Conservation (phyloP, 1,139 yeast genomes). For the Suhomyces yuchorum region DNA sequence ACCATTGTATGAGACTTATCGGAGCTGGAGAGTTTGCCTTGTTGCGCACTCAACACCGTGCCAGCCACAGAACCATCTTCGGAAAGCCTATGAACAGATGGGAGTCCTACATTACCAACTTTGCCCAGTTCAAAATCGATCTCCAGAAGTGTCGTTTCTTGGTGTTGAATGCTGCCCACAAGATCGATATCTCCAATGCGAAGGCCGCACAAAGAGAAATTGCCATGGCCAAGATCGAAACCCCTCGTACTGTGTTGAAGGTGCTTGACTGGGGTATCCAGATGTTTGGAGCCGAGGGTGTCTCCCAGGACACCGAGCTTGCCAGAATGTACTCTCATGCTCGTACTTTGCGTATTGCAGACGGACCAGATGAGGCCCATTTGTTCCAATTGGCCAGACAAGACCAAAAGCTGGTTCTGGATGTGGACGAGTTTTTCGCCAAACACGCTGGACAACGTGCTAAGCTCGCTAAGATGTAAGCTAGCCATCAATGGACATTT, state of each 20-base stretch:
- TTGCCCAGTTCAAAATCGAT: slow-evolving; percentile 61
- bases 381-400: slow-evolving; percentile 58
- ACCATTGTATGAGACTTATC: slow-evolving; percentile 72
- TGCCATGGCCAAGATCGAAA: slow-evolving; percentile 69
- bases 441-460: slow-evolving; percentile 24
- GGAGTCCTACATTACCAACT: slow-evolving; percentile 53
- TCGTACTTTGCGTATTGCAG: slow-evolving; percentile 68
- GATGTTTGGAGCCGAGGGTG: slow-evolving; percentile 71
- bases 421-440: slow-evolving; percentile 39
- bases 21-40: slow-evolving; percentile 69
- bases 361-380: slow-evolving; percentile 79
- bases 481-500: neutral
- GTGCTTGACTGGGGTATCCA: slow-evolving; percentile 71
- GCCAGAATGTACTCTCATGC: slow-evolving; percentile 58
- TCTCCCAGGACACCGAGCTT: slow-evolving; percentile 63
- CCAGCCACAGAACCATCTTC: slow-evolving; percentile 56
- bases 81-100: slow-evolving; percentile 57
- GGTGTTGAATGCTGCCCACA: slow-evolving; percentile 67
- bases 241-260: slow-evolving; percentile 58
- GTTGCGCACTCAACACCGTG: slow-evolving; percentile 54
- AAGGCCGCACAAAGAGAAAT: slow-evolving; percentile 61
- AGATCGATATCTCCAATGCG: slow-evolving; percentile 58
- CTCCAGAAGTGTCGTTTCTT: slow-evolving; percentile 59
- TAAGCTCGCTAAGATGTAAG: slow-evolving; percentile 31
- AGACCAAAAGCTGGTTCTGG: slow-evolving; percentile 38